A percentile compares a stretch with the other conserved stretches of the same genome.
Conservation (phyloP, 495 filamentous ascomycete genomes). For the Penicillium psychrofluorescens region DNA sequence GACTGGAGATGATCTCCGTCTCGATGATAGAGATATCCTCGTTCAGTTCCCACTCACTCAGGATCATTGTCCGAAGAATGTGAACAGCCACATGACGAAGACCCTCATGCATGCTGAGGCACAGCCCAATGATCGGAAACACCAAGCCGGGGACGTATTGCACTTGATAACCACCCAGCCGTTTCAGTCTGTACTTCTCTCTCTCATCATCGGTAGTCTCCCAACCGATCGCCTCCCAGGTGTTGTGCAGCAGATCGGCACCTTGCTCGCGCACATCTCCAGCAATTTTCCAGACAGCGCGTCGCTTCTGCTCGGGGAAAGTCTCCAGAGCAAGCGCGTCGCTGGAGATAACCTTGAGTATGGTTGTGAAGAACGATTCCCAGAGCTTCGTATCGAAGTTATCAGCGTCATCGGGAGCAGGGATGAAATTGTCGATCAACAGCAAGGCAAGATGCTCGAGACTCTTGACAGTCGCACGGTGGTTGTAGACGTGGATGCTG, state of each 20-base stretch:
- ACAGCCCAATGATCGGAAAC: conserved; percentile 85
- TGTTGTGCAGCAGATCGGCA: conserved; percentile 71
- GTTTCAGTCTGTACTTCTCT: conserved; percentile 66
- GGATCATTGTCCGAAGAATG: conserved; percentile 93
- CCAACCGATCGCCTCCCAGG: conserved; percentile 97
- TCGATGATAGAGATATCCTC: conserved; percentile 88
- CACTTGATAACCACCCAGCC: conserved; percentile 93
- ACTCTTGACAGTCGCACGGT: conserved; percentile 80
- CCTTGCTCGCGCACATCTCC: conserved; percentile 92
- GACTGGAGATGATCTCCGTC: conserved; percentile 91
- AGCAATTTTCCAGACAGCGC: conserved; percentile 97
- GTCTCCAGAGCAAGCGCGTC: conserved; percentile 87
- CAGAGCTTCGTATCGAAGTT: conserved; percentile 88
- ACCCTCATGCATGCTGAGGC: conserved; percentile 90
- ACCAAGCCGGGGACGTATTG: conserved; percentile 94
- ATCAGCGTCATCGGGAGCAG: conserved; percentile 86
- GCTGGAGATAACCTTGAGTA: conserved; percentile 84
- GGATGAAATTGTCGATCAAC: conserved; percentile 70
- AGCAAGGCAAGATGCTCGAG: conserved; percentile 78
- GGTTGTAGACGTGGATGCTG: conserved; percentile 89
- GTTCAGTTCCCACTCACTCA: conserved; percentile 96
- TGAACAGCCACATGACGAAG: conserved; percentile 84
- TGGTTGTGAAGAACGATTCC: conserved; percentile 83
- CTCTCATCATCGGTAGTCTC: conserved; percentile 74
- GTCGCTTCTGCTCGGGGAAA: conserved; percentile 91